phyloP scores from a whole-genome alignment of 345 rosid species.

The Aquilaria malaccensis region DNA sequence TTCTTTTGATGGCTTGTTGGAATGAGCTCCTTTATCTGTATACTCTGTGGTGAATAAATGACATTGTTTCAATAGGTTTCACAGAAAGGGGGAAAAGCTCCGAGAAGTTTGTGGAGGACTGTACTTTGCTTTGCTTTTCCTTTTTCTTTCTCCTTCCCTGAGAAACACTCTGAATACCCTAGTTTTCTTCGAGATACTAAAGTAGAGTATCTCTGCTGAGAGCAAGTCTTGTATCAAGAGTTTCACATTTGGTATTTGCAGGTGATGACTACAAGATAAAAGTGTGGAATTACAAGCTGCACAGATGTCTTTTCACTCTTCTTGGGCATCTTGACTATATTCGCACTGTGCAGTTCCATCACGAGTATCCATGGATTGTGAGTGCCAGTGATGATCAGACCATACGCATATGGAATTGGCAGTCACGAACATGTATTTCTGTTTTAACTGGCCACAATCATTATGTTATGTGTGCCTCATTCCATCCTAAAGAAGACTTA shows the following conservation, averaged over 20 bases:
- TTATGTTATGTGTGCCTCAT: slow-evolving; percentile 98
- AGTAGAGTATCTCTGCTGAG: too few species aligned
- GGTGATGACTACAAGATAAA: slow-evolving; percentile 98
- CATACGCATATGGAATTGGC: slow-evolving; percentile 99
- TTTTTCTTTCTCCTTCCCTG: too few species aligned
- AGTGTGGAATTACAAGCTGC: slow-evolving; percentile 94
- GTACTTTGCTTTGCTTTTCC: too few species aligned
- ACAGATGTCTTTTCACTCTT: slow-evolving; percentile 86
- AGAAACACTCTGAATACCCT: too few species aligned
- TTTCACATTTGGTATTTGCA: slow-evolving; percentile 19
- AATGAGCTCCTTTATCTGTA: too few species aligned
- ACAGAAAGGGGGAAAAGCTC: too few species aligned
- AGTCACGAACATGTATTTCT: slow-evolving; percentile 89
- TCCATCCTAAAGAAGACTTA: slow-evolving; percentile 95
- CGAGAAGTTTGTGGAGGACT: too few species aligned
- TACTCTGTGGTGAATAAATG: too few species aligned
- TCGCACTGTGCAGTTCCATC: slow-evolving; percentile 96
- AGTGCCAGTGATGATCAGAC: slow-evolving; percentile 99
- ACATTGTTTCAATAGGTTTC: too few species aligned
- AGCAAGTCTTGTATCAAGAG: too few species aligned
- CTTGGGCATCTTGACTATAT: slow-evolving; percentile 97
- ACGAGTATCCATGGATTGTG: slow-evolving; percentile 96
- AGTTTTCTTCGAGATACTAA: too few species aligned
- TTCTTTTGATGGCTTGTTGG: too few species aligned
- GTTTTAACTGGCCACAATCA: slow-evolving; percentile 97